These are phyloP conservation scores for Suillus weaverae DNA, from an alignment of 768 basidiomycete species.

Conservation along the genomic window DNA sequence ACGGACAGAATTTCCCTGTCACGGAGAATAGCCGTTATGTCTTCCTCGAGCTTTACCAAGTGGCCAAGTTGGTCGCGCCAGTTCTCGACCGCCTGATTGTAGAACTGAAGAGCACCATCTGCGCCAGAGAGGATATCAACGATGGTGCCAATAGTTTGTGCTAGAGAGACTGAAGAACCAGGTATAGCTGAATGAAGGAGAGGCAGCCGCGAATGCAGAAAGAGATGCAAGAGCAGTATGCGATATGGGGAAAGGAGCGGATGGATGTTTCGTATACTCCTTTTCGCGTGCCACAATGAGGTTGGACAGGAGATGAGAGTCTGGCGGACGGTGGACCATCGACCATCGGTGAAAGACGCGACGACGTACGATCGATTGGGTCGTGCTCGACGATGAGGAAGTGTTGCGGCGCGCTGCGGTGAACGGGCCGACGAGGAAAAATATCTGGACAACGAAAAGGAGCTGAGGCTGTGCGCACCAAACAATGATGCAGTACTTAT, in stretches of 20 bases:
- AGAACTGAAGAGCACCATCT: constrained; percentile 66
- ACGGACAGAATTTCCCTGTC: constrained; percentile 84
- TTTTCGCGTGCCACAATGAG: no score
- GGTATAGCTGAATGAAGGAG: constrained; percentile 52
- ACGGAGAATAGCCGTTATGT: constrained; percentile 64
- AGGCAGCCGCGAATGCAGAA: constrained; percentile 74
- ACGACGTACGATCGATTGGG: not conserved
- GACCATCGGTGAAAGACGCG: not conserved
- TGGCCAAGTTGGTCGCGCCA: constrained; percentile 63
- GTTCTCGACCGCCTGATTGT: constrained; percentile 59
- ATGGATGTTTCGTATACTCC: no score
- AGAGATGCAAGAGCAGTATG: constrained; percentile 63
- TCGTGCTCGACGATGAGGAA: not conserved
- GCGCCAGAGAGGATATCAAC: constrained; percentile 59
- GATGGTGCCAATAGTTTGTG: constrained; percentile 38
- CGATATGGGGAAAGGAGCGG: constrained; percentile 58
- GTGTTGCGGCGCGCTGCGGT: constrained; percentile 1
- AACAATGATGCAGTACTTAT: no score
- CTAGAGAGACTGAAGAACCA: constrained; percentile 25
- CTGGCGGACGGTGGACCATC: constrained; percentile 73
- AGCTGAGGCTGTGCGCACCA: no score
- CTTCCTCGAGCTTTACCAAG: constrained; percentile 71
- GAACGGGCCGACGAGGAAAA: not conserved
- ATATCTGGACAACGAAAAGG: not conserved
- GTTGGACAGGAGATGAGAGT: constrained; percentile 70